phyloP scores from a whole-genome alignment of 805 yeast species.

The Candida ovalis region DNA sequence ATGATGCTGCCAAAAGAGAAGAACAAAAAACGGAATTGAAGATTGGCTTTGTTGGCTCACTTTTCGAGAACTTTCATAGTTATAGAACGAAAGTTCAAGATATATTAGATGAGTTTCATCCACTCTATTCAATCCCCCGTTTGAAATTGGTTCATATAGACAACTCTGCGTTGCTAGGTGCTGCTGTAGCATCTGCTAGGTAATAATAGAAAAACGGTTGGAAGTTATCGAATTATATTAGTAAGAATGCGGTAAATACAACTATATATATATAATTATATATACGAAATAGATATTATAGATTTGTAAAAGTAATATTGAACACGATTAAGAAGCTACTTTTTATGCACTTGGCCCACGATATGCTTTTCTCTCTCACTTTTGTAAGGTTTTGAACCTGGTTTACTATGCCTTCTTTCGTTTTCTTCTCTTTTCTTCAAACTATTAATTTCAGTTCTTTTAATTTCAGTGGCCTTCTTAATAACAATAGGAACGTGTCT shows the following conservation, averaged over 20 bases:
- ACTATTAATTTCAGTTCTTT: conserved; percentile 66
- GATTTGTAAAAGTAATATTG: neutral
- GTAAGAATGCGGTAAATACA: neutral
- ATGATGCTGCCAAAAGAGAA: conserved; percentile 1
- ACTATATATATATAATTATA: neutral
- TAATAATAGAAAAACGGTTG: neutral
- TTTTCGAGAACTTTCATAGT: conserved; percentile 39
- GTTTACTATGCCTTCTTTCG: conserved; percentile 72
- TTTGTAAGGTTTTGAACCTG: conserved; percentile 51
- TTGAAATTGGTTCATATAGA: conserved; percentile 38
- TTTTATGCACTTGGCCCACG: conserved; percentile 70
- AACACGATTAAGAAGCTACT: conserved; percentile 8
- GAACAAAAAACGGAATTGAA: conserved; percentile 17
- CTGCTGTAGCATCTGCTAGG: conserved; percentile 45
- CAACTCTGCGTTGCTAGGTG: conserved; percentile 49
- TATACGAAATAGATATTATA: neutral
- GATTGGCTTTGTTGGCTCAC: conserved; percentile 51
- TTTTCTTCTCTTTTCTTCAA: conserved; percentile 80
- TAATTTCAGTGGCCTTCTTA: conserved; percentile 86
- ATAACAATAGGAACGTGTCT: conserved; percentile 86
- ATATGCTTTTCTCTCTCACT: conserved; percentile 86
- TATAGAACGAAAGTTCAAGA: conserved; percentile 35
- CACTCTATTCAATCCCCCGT: conserved; percentile 24
- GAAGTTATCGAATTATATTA: neutral
- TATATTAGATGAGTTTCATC: conserved; percentile 8